A percentile compares a stretch with the other conserved stretches of the same genome.
These are phyloP conservation scores for Kwoniella shivajii DNA, from an alignment of 1,284 basidiomycete species.

Conservation along the genomic window DNA sequence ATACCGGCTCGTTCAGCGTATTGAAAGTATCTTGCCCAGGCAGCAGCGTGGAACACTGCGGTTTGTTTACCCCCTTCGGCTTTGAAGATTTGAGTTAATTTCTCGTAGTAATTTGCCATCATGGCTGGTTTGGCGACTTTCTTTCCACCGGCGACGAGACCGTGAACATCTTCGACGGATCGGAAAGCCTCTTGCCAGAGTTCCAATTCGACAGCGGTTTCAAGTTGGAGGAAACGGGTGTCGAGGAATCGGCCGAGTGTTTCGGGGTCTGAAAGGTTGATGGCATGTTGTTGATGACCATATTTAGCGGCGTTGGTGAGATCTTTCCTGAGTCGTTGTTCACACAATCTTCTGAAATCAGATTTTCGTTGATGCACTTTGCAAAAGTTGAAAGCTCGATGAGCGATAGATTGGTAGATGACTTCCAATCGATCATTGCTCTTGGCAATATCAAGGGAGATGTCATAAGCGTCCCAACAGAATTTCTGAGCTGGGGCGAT, in stretches of 20 bases:
- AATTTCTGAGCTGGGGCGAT: constrained; percentile 99
- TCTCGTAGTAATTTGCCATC: constrained; percentile 99
- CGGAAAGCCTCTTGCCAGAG: constrained; percentile 99
- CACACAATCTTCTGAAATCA: constrained; percentile 96
- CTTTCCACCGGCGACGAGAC: constrained; percentile 72
- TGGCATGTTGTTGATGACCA: constrained; percentile 91
- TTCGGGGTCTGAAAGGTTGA: constrained; percentile 96
- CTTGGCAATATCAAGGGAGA: constrained; percentile 92
- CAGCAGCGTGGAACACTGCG: constrained; percentile 95
- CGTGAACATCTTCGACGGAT: constrained; percentile 97
- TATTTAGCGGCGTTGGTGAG: constrained; percentile 95
- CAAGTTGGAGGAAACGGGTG: constrained; percentile 96
- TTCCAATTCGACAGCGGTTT: constrained; percentile 97
- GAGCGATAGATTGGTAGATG: constrained; percentile 95
- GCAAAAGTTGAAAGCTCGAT: constrained; percentile 97
- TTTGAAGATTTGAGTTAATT: constrained; percentile 90
- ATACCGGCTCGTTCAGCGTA: constrained; percentile 61
- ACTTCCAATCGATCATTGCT: constrained; percentile 93
- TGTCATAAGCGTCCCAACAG: constrained; percentile 97
- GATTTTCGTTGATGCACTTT: constrained; percentile 91
- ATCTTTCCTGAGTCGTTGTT: constrained; percentile 87
- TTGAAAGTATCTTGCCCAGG: constrained; percentile 82
- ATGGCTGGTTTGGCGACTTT: constrained; percentile 87
- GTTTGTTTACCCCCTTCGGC: constrained; percentile 63
- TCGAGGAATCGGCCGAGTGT: constrained; percentile 96